Evolutionary conservation across 1,284 basidiomycete species (phyloP).

Genomic region (Heterobasidion occidentale): DNA sequence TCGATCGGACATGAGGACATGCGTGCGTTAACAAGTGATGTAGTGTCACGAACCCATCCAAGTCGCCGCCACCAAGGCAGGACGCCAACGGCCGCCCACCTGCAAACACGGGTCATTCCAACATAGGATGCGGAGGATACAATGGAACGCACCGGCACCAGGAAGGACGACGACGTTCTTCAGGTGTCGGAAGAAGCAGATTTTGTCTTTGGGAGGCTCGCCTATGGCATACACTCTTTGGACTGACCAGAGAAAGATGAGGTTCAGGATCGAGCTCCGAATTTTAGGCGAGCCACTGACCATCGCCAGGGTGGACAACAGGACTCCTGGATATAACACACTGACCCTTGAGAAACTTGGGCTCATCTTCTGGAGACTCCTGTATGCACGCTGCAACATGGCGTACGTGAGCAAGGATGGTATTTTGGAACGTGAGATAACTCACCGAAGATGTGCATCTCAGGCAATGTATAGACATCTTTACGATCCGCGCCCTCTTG

Average conservation of each 20-base stretch:
- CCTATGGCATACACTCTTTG: slow-evolving; percentile 68
- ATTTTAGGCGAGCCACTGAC: slow-evolving; percentile 21
- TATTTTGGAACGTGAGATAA: background rate
- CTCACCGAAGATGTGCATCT: slow-evolving; percentile 52
- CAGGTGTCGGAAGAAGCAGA: slow-evolving; percentile 54
- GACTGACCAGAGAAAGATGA: slow-evolving; percentile 28
- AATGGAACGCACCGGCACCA: slow-evolving; percentile 39
- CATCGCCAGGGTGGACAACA: slow-evolving; percentile 58
- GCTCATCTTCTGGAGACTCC: slow-evolving; percentile 30
- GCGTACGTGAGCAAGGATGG: background rate
- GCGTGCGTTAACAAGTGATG: background rate
- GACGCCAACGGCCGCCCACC: slow-evolving; percentile 61
- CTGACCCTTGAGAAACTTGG: slow-evolving; percentile 42
- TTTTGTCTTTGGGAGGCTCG: slow-evolving; percentile 46
- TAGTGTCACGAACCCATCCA: slow-evolving; percentile 53
- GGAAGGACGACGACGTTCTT: slow-evolving; percentile 72
- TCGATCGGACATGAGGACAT: background rate
- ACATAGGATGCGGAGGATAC: background rate
- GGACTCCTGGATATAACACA: slow-evolving; percentile 58
- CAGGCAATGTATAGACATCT: slow-evolving; percentile 41
- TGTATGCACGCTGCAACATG: slow-evolving; percentile 44
- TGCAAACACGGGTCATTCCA: slow-evolving; percentile 17
- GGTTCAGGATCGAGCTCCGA: background rate
- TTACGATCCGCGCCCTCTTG: slow-evolving; percentile 25
- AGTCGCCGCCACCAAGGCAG: slow-evolving; percentile 66